Base-by-base conservation (phyloP, 208 protist genomes). In the Zelonia costaricensis region DNA sequence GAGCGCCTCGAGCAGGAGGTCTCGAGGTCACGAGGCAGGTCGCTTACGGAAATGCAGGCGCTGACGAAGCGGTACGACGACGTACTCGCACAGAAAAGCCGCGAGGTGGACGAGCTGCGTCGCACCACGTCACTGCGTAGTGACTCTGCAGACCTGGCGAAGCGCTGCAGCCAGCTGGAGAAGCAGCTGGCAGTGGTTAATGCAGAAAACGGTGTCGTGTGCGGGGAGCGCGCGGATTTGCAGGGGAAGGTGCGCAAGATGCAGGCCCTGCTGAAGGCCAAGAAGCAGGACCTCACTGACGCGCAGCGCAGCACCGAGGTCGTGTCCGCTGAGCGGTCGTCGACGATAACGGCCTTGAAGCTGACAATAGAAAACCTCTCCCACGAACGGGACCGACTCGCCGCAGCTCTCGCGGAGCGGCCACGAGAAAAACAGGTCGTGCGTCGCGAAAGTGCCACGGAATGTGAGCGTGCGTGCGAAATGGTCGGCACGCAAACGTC, bases 1-100 rank as follows among this genome's bases (percentile, higher is more conserved):
- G 84, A 94, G 27, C 64, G 88, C 7, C 71, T 94, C 22, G 88
- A 94, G 52, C 22, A 75, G 20, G 75, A 83, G 25, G 59, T 82
- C 0, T 45, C 31, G 23, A 54, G 18, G 0, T 43, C 79, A 42
- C 80, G 87, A 10, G 39, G 49, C 27, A 73, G 78, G 31, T 43
- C 65, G 4, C 58, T 45, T 9, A 56, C 59, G 16, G 80, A 88
- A 10, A 46, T 47, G 7, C 59, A 57, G 18, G 47, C 63, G 42
- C 30, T 79, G 16, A 25, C 65, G 15, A 44, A 62, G 53, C 39
- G 78, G 16, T 91, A 84, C 42, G 82, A 86, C 10, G 57, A 84
- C n/a, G 67, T 76, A 22, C 51, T 93, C 10, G 43, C 64, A n/a
- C 46, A 74, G 36, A 87, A 90, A 28, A 77, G 82, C 44, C 62